phyloP scores from a whole-genome alignment of 768 basidiomycete genomes.

The Atractiella rhizophila region DNA sequence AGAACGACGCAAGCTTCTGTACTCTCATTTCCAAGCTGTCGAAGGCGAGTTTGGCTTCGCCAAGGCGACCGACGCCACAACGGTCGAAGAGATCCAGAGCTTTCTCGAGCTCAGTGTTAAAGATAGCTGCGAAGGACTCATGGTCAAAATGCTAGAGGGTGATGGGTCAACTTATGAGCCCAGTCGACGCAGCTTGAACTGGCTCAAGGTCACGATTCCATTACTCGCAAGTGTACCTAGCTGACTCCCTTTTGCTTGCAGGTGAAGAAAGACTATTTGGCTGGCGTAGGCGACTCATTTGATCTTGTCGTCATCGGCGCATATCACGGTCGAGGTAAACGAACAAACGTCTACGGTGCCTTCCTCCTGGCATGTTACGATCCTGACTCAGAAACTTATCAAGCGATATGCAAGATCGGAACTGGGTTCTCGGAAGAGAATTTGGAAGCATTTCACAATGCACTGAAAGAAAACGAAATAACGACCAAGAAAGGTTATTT shows the following conservation, averaged over 20 bases:
- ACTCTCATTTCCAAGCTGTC: conserved; percentile 53
- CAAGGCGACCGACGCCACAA: conserved; percentile 63
- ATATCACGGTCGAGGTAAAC: conserved; percentile 92
- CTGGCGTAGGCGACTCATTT: conserved; percentile 85
- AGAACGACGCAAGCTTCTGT: conserved; percentile 51
- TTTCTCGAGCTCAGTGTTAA: conserved; percentile 94
- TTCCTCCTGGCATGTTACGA: conserved; percentile 96
- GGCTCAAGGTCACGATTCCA: conserved; percentile 55
- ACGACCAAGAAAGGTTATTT: conserved; percentile 51
- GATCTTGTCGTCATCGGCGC: conserved; percentile 94
- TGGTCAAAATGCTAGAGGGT: conserved; percentile 95
- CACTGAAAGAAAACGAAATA: conserved; percentile 50
- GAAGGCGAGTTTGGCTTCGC: conserved; percentile 83
- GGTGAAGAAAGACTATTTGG: conserved; percentile 96
- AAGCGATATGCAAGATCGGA: conserved; percentile 96
- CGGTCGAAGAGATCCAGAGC: conserved; percentile 71
- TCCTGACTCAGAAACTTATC: conserved; percentile 71
- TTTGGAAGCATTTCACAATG: conserved; percentile 52
- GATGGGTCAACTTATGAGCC: conserved; percentile 87
- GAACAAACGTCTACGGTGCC: conserved; percentile 89
- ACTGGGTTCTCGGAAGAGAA: conserved; percentile 92
- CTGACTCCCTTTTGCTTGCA: conserved; percentile 19
- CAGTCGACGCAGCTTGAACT: conserved; percentile 79
- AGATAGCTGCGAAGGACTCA: conserved; percentile 93
- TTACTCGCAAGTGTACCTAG: neutral